These are phyloP conservation scores for Solanum habrochaites DNA, from an alignment of 257 asterid species.

Conservation along the genomic window DNA sequence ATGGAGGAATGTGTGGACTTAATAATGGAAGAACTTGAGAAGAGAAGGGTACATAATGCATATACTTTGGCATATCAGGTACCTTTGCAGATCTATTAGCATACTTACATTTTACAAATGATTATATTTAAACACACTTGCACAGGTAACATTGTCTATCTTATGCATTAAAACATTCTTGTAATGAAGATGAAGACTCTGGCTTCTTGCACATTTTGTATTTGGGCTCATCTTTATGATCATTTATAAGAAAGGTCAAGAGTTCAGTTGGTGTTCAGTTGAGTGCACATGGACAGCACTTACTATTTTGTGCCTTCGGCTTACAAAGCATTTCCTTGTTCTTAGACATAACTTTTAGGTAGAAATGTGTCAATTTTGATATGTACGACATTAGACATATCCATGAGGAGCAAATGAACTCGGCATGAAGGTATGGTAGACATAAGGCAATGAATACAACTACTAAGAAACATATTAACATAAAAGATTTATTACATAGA, in stretches of 20 bases:
- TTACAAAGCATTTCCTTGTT: not conserved
- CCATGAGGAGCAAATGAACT: not conserved
- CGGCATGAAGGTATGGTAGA: not conserved
- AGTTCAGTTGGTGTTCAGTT: not conserved
- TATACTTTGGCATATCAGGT: constrained; percentile 99
- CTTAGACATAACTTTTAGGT: not conserved
- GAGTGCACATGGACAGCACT: not conserved
- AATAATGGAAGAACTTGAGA: constrained; percentile 94
- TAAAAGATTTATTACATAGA: not conserved
- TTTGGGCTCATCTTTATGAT: not conserved
- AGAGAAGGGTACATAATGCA: constrained; percentile 45
- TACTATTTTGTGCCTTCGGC: not conserved
- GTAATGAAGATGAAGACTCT: not conserved
- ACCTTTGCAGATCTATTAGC: not conserved
- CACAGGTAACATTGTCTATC: not conserved
- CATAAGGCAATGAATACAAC: not conserved
- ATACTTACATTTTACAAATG: not conserved
- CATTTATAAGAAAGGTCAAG: not conserved
- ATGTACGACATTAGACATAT: not conserved
- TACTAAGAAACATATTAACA: not conserved
- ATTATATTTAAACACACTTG: not conserved
- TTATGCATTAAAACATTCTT: not conserved
- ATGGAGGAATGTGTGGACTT: constrained; percentile 99
- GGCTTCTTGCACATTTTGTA: not conserved
- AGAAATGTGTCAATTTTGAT: not conserved